phyloP scores from a whole-genome alignment of 495 filamentous ascomycete genomes.

The Aspergillus panamensis region DNA sequence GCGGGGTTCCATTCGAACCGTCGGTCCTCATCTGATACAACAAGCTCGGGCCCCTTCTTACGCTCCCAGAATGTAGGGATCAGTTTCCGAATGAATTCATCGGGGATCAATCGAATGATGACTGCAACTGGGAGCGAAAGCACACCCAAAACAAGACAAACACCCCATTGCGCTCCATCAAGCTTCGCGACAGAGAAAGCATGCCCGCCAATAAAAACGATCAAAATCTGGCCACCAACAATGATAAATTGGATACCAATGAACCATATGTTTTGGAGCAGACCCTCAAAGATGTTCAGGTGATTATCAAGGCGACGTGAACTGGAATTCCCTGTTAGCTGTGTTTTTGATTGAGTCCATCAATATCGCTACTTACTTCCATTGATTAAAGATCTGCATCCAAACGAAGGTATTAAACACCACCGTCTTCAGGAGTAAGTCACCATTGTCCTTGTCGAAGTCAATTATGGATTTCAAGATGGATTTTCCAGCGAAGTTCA shows the following conservation, averaged over 20 bases:
- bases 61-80: constrained; percentile 51
- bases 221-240: constrained; percentile 74
- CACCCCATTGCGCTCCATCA: constrained; percentile 67
- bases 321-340: constrained; percentile 24
- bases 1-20: constrained; percentile 61
- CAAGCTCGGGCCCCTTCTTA: constrained; percentile 47
- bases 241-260: constrained; percentile 78
- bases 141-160: constrained; percentile 66
- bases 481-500: constrained; percentile 66
- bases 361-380: constrained; percentile 44
- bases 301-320: constrained; percentile 84
- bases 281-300: constrained; percentile 86
- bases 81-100: constrained; percentile 55
- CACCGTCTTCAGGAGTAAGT: constrained; percentile 54
- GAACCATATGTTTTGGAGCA: constrained; percentile 77
- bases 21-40: constrained; percentile 73
- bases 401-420: constrained; percentile 93
- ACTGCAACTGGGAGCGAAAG: constrained; percentile 69
- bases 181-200: constrained; percentile 64
- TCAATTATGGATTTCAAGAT: constrained; percentile 62
- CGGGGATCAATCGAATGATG: constrained; percentile 71
- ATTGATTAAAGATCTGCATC: constrained; percentile 93
- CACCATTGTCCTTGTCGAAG: constrained; percentile 36
- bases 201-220: constrained; percentile 70
- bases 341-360: background rate